Evolutionary conservation across 2,329 filamentous ascomycete genomes (phyloP), one percentile per base, ranked within the genome.

Genomic region (Diaporthe destruens): DNA sequence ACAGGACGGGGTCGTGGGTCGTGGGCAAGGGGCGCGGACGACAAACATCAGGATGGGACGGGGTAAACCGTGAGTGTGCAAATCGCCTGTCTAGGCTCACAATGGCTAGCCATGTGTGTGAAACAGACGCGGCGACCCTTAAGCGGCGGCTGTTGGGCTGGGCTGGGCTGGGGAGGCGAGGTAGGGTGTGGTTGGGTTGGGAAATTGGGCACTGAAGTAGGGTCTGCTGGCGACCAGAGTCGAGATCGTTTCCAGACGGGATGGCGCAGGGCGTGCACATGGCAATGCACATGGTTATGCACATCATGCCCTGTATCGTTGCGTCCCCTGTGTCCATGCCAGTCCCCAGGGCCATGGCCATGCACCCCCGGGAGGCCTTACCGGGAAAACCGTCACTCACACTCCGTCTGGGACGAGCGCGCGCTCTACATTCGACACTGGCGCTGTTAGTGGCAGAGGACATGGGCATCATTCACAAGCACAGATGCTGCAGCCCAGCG

Each of bases 401-500:
- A 66, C 36, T 53, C 61, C 36, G 61, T 12, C 61, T 66, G 47
- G 61, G 61, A 66, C 61, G 61, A 66, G 61, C 61, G 61, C 61
- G 61, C 61, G 61, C 61, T 66, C 61, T 53, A 53, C 44, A 51
- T 53, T 53, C 32, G 47, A 66, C 61, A 51, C 39, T 65, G 29
- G 61, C 42, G n/a, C 20, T 66, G 61, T 44, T 44, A 66, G 53
- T 51, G 59, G 59, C 47, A 39, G n/a, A 53, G 47, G 61, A 39
- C 61, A 39, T 39, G 47, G 32, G 61, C 61, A 66, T 66, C 61
- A 53, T 66, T 39, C n/a, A 53, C 61, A n/a, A 53, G 61, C 61
- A 53, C 61, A 53, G 61, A 66, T 53, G 61, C 61, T 66, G 61
- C 61, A 66, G 61, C 61, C 61, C 61, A 66, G 47, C 61, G 51